Conservation (phyloP, 108 stramenopile genomes). For the Skeletonema menzelii region DNA sequence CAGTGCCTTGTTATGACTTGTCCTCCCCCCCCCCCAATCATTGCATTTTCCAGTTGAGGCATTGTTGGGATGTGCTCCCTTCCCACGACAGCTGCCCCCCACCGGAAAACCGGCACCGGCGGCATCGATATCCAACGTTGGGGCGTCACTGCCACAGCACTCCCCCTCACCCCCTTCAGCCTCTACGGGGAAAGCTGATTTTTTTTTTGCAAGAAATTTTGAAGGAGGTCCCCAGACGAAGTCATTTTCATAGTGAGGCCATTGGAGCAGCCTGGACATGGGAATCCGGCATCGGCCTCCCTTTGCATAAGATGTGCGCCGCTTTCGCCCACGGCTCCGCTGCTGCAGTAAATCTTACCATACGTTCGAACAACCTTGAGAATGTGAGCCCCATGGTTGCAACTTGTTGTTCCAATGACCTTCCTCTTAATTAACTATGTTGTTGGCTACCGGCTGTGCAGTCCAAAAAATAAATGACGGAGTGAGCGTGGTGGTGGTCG, state of each 20-base stretch:
- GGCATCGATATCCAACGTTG: not conserved
- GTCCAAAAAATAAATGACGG: not conserved
- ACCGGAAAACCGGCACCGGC: not conserved
- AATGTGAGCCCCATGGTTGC: conserved; percentile 89
- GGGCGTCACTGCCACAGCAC: not conserved
- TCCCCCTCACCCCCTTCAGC: not conserved
- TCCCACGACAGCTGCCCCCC: not conserved
- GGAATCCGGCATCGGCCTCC: not conserved
- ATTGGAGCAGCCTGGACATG: not conserved
- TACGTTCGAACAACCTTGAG: conserved; percentile 87
- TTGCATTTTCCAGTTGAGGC: not conserved
- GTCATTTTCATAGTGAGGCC: not conserved
- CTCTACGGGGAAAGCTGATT: not conserved
- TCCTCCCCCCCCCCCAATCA: not conserved
- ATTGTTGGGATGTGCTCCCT: not conserved
- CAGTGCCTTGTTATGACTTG: not conserved
- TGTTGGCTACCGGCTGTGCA: conserved; percentile 1
- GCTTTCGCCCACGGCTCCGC: not conserved
- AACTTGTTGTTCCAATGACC: not conserved
- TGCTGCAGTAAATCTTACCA: conserved; percentile 57
- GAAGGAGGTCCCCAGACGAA: not conserved
- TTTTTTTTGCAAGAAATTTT: not conserved
- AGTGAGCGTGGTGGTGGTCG: not conserved
- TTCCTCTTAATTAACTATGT: conserved; percentile 5
- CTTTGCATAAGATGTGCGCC: not conserved